Conservation (phyloP, 2,329 filamentous ascomycete species). For the Elsinoe batatas region DNA sequence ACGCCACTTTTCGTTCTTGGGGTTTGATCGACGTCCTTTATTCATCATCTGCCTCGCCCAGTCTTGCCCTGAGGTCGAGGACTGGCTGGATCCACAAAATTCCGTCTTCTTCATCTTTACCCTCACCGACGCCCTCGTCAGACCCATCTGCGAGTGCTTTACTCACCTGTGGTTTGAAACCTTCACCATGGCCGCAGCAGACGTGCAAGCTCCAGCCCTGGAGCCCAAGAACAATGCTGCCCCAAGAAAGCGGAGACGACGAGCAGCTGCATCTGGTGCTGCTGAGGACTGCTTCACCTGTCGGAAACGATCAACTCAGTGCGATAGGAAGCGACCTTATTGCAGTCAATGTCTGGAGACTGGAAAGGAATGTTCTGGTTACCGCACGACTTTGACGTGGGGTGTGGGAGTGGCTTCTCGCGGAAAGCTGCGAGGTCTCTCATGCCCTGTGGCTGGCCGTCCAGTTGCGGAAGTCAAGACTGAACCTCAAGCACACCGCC, state of each 20-base stretch:
- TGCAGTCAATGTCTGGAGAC: conserved; percentile 89
- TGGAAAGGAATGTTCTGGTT: conserved; percentile 87
- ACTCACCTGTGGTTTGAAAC: not conserved
- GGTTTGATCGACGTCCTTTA: conserved; percentile 7
- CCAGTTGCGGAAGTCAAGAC: conserved; percentile 16
- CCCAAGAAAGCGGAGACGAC: conserved; percentile 63
- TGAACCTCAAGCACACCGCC: conserved; percentile 16
- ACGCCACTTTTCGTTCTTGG: conserved; percentile 4
- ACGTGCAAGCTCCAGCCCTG: conserved; percentile 12
- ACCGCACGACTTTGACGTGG: conserved; percentile 96
- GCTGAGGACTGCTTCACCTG: conserved; percentile 94
- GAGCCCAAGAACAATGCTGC: conserved; percentile 17
- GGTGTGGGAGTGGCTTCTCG: conserved; percentile 90
- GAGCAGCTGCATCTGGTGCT: conserved; percentile 78
- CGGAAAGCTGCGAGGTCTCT: conserved; percentile 84
- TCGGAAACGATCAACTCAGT: conserved; percentile 70
- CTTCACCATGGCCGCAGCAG: conserved; percentile 2
- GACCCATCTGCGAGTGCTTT: not conserved
- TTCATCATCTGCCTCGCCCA: conserved; percentile 1
- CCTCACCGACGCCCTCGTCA: not conserved
- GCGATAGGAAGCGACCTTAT: conserved; percentile 85
- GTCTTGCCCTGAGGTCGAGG: not conserved
- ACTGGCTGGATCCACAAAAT: conserved; percentile 6
- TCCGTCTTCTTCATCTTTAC: not conserved
- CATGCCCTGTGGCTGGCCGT: conserved; percentile 49